Evolutionary conservation across 2,329 filamentous ascomycete genomes (phyloP), one percentile per base, ranked within the genome.

Genomic region (Phaeosphaeriaceae sp.): DNA sequence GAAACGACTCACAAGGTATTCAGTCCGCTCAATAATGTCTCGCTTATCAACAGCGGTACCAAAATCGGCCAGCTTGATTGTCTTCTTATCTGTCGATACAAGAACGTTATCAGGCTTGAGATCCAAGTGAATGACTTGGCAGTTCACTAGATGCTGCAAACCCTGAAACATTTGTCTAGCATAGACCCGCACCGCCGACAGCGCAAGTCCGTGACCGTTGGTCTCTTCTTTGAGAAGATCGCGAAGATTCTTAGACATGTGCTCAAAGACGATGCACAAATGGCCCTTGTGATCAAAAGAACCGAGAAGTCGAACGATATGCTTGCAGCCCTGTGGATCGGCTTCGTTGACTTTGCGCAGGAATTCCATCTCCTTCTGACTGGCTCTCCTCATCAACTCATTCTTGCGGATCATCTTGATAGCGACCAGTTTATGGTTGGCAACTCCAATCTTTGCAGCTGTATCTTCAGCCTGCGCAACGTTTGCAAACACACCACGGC

Each of bases 371-470:
- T 99, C 94, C 50, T 94, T 97, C 73, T 92, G 87, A 16, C 92
- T 94, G 37, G 92, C 92, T 74, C 96, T 97, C 60, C 87, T 83
- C 86, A 97, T 88, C 11, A 90, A 89, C 67, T 96, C 92, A 66
- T 99, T 97, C 74, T 95, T 95, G 56, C 94, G 89, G 74, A 97
- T 96, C 64, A 99, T 94, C 77, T 99, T 99, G 81, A 99, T 89
- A 18, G 94, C 94, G 26, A 97, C 92, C n/a, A 89, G 73, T 61
- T 84, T 87, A 49, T 66, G 55, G 17, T 29, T 50, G 21, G 51
- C 38, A 23, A 68, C 37, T 83, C 89, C 51, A 15, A 26, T 43
- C 8, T 52, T 54, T 8, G 48, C 46, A 9, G 45, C 54, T 8
- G 56, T 52, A 18, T 68, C 64, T 57, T 64, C 82, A 17, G 94